Evolutionary conservation across 164 flowering plant genomes (phyloP), one percentile per base, ranked within the genome.

Genomic region (Protea cynaroides): DNA sequence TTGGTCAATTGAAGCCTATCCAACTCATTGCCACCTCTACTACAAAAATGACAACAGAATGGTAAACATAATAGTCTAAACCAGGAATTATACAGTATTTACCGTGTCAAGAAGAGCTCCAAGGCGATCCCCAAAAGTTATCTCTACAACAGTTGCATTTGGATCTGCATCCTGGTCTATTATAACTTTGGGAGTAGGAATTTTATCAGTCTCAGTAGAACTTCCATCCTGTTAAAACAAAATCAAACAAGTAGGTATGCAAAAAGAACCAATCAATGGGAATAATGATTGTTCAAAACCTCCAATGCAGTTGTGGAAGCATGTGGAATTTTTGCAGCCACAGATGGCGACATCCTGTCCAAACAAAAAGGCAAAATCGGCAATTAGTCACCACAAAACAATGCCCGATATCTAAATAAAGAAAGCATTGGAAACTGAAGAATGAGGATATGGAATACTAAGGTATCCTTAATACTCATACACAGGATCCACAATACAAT

Each of bases 31-130:
- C 47, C 61, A n/a, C 17, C 9, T 1, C 15, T 40, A 67, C 51
- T 40, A 24, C 24, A 0, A 21, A 24, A 15, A 22, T 29, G 34
- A 29, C 1, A 49, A 21, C 14, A 57, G 56, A 23, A 60, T 15
- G 34, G 51, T 24, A 64, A 52, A n/a, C 10, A 1, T 9, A 10
- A 19, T 10, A 19, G 5, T 8, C 14, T 8, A 40, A 40, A 40
- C 13, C 46, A 25, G 22, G 43, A 25, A 57, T 0, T 17, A 62
- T 25, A 1, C 37, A 44, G 68, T 18, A 22, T 37, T 61, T 89
- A 91, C 98, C 34, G 98, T 94, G 73, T 94, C 97, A 52, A 91
- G 81, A 56, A 94, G 95, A 63, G 96, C 96, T 49, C 98, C 98
- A 63, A 94, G 95, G 50, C 98, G 95, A 67, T 94, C 92, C 0